A percentile compares a stretch with the other conserved stretches of the same genome.
These are phyloP conservation scores for Rhizophagus prolifer DNA, from an alignment of 192 early-diverging fungal species.

Conservation along the genomic window DNA sequence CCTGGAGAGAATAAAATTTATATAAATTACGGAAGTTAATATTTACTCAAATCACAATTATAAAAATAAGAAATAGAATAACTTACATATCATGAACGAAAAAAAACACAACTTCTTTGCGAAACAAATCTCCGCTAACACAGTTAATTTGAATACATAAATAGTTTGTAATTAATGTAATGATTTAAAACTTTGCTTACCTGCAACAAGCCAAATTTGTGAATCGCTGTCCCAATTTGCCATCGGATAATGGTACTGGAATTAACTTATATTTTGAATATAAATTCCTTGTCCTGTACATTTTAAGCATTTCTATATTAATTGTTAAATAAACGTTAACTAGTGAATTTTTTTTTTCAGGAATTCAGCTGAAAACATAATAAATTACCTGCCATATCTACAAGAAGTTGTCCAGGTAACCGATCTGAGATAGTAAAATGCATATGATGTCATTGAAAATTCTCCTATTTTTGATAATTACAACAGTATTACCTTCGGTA, in stretches of 20 bases:
- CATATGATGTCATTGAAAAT: not conserved
- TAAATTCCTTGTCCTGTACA: slow-evolving; percentile 17
- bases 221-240: slow-evolving; percentile 29
- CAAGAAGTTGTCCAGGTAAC: not conserved
- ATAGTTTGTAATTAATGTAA: not conserved
- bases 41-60: not conserved
- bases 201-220: slow-evolving; percentile 37
- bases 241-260: slow-evolving; percentile 35
- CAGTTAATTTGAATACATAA: not conserved
- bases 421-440: not conserved
- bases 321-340: not conserved
- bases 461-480: not conserved
- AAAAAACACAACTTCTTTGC: slow-evolving; percentile 36
- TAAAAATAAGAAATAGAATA: not conserved
- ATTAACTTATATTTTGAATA: not conserved
- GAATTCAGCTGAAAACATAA: not conserved
- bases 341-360: not conserved
- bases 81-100: slow-evolving; percentile 47
- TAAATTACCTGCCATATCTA: not conserved
- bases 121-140: slow-evolving; percentile 33
- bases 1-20: slow-evolving; percentile 14
- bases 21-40: not conserved
- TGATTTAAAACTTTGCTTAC: slow-evolving; percentile 26
- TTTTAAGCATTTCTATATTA: slow-evolving; percentile 12
- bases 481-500: slow-evolving; percentile 27